Evolutionary conservation across 768 basidiomycete genomes (phyloP), one percentile per base, ranked within the genome.

Genomic region (Pleurotus tuoliensis): DNA sequence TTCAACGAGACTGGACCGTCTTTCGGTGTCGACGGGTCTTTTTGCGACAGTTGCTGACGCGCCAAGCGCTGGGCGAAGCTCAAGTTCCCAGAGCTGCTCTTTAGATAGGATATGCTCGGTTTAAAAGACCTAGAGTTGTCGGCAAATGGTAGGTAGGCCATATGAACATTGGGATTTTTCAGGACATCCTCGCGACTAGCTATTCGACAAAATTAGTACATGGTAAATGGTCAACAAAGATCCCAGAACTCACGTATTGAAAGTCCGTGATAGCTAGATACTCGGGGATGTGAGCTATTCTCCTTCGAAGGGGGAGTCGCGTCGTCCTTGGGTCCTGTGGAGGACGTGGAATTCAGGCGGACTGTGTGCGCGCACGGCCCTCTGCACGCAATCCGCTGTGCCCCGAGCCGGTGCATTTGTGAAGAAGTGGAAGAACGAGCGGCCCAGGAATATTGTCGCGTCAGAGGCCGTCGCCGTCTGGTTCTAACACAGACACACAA

Each of bases 161-260:
- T 40, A 20, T 53, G 38, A 30, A 53, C 51, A 53, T 53, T 53
- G 2, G 51, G 51, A 41, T 53, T 53, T n/a, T 27, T 53, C 39
- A 53, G 18, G 39, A 41, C 51, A n/a, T 53, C 51, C 24, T 53
- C 51, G n/a, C 51, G 34, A 9, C 38, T 53, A n/a, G 51, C 51
- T 53, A 37, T 38, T 44, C 16, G 5, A 50, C 13, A 20, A 13
- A 25, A n/a, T 40, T 0, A 18, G 39, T 18, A 41, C 0, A 41
- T 20, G 16, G 15, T 13, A 40, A 15, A 12, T 13, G 34, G 20
- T 24, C 41, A 41, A 5, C 22, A 22, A 39, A 24, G 20, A 3
- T 22, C 41, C 12, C 15, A 22, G n/a, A n/a, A 51, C 51, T 34
- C 51, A 53, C 51, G 51, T 40, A 53, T 53, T 24, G 38, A n/a